Percentiles rank a stretch among this genome's conserved stretches.
These are phyloP conservation scores for Arabidopsis arenosa DNA, from an alignment of 345 rosid genomes.

Conservation along the genomic window DNA sequence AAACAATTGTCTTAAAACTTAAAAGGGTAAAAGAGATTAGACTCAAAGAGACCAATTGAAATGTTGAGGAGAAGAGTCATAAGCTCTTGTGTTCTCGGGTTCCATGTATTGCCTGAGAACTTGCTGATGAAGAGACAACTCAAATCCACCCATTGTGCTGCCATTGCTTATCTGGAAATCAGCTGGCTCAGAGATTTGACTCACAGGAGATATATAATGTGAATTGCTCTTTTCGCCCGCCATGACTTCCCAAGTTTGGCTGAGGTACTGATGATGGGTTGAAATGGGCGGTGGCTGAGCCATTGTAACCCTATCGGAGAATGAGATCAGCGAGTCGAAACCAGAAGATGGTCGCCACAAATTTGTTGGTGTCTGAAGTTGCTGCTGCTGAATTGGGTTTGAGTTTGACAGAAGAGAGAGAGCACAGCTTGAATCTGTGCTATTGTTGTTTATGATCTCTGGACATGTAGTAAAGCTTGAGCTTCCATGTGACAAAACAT, in stretches of 20 bases:
- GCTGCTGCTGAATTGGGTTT: conserved; percentile 57
- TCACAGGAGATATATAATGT: conserved; percentile 47
- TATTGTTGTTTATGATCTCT: conserved; percentile 52
- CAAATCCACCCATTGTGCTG: conserved; percentile 51
- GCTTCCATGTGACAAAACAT: conserved; percentile 54
- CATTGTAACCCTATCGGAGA: conserved; percentile 42
- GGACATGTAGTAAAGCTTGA: conserved; percentile 53
- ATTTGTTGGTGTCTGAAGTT: conserved; percentile 37
- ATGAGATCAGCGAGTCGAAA: conserved; percentile 31
- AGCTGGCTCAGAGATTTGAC: conserved; percentile 56
- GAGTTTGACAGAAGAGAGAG: conserved; percentile 97
- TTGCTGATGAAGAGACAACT: conserved; percentile 55
- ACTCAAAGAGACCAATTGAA: conserved; percentile 72
- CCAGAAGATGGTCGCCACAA: conserved; percentile 46
- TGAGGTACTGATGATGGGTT: conserved; percentile 51
- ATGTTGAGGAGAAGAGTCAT: conserved; percentile 53
- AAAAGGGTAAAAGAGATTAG: neutral
- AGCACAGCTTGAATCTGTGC: conserved; percentile 87
- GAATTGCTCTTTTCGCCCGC: conserved; percentile 46
- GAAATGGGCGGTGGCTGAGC: conserved; percentile 57
- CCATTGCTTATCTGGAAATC: conserved; percentile 36
- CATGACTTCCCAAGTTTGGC: conserved; percentile 62
- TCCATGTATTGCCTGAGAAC: conserved; percentile 63
- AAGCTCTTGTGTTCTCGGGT: conserved; percentile 60
- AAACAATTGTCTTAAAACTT: neutral